phyloP scores from a whole-genome alignment of 2,329 filamentous ascomycete genomes.

The Pseudocercospora fuligena region DNA sequence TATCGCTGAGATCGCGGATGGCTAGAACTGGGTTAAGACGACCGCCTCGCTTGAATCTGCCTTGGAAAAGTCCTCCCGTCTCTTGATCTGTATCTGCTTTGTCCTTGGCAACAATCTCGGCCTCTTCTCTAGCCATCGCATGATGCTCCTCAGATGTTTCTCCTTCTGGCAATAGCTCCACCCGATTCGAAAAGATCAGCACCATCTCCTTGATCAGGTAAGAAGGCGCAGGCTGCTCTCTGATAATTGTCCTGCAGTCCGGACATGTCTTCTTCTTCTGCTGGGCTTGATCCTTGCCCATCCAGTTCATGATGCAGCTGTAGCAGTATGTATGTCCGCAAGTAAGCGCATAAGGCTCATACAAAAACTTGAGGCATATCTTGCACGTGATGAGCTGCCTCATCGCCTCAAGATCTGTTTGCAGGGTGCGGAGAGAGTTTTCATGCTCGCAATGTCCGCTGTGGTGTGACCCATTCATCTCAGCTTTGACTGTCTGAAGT shows the following conservation, averaged over 20 bases:
- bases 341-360: conserved; percentile 70
- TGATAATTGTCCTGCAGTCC: conserved; percentile 66
- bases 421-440: conserved; percentile 32
- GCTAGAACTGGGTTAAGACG: conserved; percentile 41
- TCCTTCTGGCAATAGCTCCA: conserved; percentile 65
- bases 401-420: conserved; percentile 64
- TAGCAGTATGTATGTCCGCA: conserved; percentile 78
- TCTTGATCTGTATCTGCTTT: conserved; percentile 56
- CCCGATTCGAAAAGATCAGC: conserved; percentile 63
- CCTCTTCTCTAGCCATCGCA: conserved; percentile 63
- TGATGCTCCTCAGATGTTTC: conserved; percentile 67
- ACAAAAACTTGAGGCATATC: conserved; percentile 70
- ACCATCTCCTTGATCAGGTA: conserved; percentile 70
- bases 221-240: conserved; percentile 64
- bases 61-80: conserved; percentile 66
- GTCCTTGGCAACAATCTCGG: conserved; percentile 63
- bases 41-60: conserved; percentile 55
- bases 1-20: conserved; percentile 63
- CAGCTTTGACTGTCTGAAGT: conserved; percentile 1
- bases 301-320: conserved; percentile 54
- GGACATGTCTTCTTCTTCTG: conserved; percentile 69
- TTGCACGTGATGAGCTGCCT: conserved; percentile 67
- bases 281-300: conserved; percentile 56
- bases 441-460: conserved; percentile 31
- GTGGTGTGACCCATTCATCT: background rate